These are phyloP conservation scores for Neurospora sp. DNA, from an alignment of 495 filamentous ascomycete genomes.

Conservation along the genomic window DNA sequence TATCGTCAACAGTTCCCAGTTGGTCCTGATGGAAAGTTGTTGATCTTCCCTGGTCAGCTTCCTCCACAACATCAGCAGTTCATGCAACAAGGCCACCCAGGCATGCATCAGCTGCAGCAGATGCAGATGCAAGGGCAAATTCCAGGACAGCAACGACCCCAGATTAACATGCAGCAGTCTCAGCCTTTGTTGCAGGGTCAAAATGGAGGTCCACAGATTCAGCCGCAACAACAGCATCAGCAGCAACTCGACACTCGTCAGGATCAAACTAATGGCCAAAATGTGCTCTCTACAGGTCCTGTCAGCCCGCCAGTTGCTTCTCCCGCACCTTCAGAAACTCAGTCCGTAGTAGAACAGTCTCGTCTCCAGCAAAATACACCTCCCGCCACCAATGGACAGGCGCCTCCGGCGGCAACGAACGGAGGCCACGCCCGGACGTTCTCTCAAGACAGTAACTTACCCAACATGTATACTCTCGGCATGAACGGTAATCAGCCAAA, in stretches of 20 bases:
- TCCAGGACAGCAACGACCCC: slow-evolving; percentile 1
- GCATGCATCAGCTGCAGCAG: not conserved
- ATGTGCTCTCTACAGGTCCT: not conserved
- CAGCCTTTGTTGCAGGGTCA: slow-evolving; percentile 5
- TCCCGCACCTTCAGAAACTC: slow-evolving; percentile 4
- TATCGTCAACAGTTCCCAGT: slow-evolving; percentile 13
- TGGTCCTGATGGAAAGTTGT: slow-evolving; percentile 18
- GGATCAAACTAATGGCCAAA: not conserved
- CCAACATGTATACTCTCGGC: not conserved
- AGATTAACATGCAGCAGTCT: slow-evolving; percentile 4
- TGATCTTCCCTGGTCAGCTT: slow-evolving; percentile 13
- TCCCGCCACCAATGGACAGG: slow-evolving; percentile 5
- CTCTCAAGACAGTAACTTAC: not conserved
- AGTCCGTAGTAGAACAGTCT: slow-evolving; percentile 9
- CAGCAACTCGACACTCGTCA: not conserved
- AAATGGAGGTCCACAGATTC: not conserved
- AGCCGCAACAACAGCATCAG: not conserved
- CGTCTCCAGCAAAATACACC: slow-evolving; percentile 9
- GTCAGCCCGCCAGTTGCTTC: not conserved
- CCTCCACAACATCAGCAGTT: slow-evolving; percentile 6
- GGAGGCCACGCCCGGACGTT: not conserved
- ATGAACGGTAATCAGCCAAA: not conserved
- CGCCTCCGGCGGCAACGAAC: not conserved
- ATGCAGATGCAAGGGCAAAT: not conserved
- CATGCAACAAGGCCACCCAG: slow-evolving; percentile 2